Conservation (phyloP, 352 stramenopile genomes). For the Pythium aquatile region DNA sequence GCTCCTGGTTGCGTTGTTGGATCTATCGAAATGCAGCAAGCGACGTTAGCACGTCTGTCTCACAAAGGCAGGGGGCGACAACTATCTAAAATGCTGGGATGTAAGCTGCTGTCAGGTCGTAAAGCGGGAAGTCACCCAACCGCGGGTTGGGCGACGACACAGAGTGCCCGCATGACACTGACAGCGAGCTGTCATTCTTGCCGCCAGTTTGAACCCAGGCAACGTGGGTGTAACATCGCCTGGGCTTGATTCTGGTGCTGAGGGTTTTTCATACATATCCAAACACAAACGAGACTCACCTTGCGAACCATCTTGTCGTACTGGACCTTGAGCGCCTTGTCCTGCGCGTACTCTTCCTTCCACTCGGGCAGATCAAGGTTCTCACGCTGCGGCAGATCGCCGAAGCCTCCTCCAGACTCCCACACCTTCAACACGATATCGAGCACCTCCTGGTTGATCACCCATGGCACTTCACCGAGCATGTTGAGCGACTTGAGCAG, state of each 20-base stretch:
- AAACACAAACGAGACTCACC: slow-evolving; percentile 39
- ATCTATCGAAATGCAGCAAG: slow-evolving; percentile 39
- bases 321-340: slow-evolving; percentile 52
- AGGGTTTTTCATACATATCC: slow-evolving; percentile 9
- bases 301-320: slow-evolving; percentile 74
- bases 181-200: slow-evolving; percentile 41
- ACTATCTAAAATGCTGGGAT: slow-evolving; percentile 1
- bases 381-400: slow-evolving; percentile 89
- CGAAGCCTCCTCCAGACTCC: slow-evolving; percentile 89
- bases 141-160: slow-evolving; percentile 17
- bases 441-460: slow-evolving; percentile 94
- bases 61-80: background rate
- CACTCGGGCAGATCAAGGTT: slow-evolving; percentile 63
- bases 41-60: slow-evolving; percentile 9
- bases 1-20: slow-evolving; percentile 82
- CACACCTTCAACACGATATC: slow-evolving; percentile 91
- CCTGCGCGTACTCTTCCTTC: slow-evolving; percentile 63
- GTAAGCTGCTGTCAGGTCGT: slow-evolving; percentile 11
- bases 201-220: slow-evolving; percentile 87
- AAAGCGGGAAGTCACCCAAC: slow-evolving; percentile 10
- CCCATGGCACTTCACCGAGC: slow-evolving; percentile 92
- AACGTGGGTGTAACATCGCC: slow-evolving; percentile 43
- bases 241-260: slow-evolving; percentile 87
- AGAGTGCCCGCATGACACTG: background rate
- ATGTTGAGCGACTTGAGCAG: slow-evolving; percentile 93